Evolutionary conservation across 2,329 filamentous ascomycete genomes (phyloP).

Genomic region (Colletotrichum agaves): DNA sequence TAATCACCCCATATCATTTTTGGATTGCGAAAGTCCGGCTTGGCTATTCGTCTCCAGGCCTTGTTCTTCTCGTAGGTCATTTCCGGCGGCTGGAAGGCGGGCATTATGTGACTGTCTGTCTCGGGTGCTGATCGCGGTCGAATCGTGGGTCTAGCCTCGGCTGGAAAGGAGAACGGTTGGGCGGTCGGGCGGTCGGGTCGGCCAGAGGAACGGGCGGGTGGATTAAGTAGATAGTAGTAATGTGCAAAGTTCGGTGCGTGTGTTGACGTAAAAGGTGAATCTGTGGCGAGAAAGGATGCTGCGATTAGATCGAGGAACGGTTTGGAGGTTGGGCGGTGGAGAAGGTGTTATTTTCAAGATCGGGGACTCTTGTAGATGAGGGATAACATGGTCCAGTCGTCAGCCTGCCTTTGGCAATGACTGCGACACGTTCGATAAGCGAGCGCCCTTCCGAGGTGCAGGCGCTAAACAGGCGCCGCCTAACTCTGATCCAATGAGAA

Average conservation of each 20-base stretch:
- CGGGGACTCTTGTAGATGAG: neutral
- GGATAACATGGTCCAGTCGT: neutral
- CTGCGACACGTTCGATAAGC: neutral
- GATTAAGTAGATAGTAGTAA: neutral
- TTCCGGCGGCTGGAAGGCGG: constrained; percentile 12
- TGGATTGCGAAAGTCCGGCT: constrained; percentile 16
- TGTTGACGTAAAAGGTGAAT: neutral
- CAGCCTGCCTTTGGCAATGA: neutral
- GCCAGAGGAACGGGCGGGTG: too few relatives aligned
- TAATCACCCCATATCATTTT: constrained; percentile 20
- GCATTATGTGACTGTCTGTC: constrained; percentile 21
- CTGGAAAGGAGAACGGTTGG: too few relatives aligned
- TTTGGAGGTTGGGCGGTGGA: neutral
- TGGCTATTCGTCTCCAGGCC: constrained; percentile 12
- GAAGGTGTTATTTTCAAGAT: neutral
- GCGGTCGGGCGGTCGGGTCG: too few relatives aligned
- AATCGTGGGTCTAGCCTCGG: neutral
- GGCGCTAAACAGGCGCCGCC: constrained; percentile 1
- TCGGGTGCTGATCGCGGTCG: neutral
- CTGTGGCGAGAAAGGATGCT: neutral
- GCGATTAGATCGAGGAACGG: neutral
- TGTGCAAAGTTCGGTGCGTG: neutral
- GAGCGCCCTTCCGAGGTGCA: neutral
- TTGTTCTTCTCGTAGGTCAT: constrained; percentile 14
- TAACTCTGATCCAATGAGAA: neutral